Evolutionary conservation across 2,329 filamentous ascomycete species (phyloP).

Genomic region (Botrytis cinerea): DNA sequence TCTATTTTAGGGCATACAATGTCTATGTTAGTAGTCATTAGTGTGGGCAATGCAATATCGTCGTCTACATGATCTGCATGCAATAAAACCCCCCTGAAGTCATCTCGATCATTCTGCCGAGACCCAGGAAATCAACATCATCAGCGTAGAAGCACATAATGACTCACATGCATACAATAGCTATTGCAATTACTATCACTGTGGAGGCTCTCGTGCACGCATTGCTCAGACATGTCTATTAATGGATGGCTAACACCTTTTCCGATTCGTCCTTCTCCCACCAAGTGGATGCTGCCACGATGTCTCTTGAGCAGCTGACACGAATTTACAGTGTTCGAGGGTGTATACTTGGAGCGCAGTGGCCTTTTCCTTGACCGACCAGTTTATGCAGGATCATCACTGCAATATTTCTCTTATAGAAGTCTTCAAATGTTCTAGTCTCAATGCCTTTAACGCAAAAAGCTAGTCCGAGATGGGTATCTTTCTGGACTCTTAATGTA

Average conservation of each 20-base stretch:
- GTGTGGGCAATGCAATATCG: background rate
- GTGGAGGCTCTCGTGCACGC: background rate
- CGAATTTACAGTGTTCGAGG: background rate
- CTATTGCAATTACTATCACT: background rate
- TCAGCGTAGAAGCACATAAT: background rate
- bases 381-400: background rate
- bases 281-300: background rate
- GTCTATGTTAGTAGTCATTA: background rate
- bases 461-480: too few relatives aligned
- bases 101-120: background rate
- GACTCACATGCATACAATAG: background rate
- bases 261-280: background rate
- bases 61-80: background rate
- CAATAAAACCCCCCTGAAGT: background rate
- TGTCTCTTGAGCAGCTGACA: background rate
- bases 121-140: background rate
- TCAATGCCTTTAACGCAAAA: background rate
- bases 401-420: background rate
- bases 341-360: too few relatives aligned
- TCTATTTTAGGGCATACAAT: background rate
- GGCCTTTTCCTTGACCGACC: too few relatives aligned
- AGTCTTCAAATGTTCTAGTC: background rate
- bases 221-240: background rate
- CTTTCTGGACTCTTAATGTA: background rate
- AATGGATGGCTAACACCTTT: background rate